Conservation (phyloP, 169 alveolate species). For the Toxoplasma gondii region DNA sequence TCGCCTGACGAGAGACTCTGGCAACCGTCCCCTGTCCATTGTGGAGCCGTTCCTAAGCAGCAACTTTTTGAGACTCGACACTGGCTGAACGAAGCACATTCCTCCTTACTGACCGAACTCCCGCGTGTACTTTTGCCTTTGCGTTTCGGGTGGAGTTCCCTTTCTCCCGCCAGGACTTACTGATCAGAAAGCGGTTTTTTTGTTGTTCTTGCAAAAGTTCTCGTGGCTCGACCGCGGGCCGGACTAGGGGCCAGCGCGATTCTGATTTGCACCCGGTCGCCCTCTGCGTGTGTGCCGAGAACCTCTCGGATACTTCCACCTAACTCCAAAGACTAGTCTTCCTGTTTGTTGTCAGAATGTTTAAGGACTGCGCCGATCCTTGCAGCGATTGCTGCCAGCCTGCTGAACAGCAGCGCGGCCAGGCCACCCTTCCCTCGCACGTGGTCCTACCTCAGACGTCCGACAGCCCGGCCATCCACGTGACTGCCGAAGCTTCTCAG, state of each 20-base stretch:
- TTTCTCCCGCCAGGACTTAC: background rate
- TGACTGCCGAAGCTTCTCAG: background rate
- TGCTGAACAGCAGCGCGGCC: conserved; percentile 37
- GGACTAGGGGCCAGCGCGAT: background rate
- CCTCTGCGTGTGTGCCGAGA: background rate
- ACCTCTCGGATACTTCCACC: background rate
- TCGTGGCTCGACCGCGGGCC: conserved; percentile 3
- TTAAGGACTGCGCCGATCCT: conserved; percentile 23
- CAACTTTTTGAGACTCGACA: background rate
- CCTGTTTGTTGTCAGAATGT: background rate
- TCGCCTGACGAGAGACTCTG: background rate
- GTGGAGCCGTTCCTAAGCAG: background rate
- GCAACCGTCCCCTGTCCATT: background rate
- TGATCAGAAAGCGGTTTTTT: background rate
- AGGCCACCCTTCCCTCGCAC: background rate
- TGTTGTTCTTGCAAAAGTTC: background rate
- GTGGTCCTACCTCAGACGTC: background rate
- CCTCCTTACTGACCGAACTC: background rate
- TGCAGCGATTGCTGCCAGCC: conserved; percentile 54
- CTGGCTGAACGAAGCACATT: background rate
- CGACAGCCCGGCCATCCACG: background rate
- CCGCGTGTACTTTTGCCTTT: background rate
- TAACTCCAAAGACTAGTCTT: background rate
- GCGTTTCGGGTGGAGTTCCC: background rate
- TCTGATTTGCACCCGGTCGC: background rate